These are phyloP conservation scores for Schizopora paradoxa DNA, from an alignment of 1,284 basidiomycete genomes.

Conservation along the genomic window DNA sequence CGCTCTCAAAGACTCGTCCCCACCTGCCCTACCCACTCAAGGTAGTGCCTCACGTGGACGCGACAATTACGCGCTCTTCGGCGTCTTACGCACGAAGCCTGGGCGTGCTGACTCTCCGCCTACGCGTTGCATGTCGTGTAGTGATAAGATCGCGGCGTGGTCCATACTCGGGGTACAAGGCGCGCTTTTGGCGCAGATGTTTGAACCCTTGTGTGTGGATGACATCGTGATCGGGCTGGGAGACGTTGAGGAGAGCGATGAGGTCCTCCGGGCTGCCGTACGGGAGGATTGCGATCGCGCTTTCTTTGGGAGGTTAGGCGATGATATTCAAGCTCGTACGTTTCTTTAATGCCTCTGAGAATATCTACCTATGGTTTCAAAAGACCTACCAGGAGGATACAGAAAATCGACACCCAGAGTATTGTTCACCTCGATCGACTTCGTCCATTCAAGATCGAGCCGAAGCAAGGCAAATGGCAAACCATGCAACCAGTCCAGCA, in stretches of 20 bases:
- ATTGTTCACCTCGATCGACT: slow-evolving; percentile 51
- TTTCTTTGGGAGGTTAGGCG: slow-evolving; percentile 46
- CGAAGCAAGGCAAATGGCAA: slow-evolving; percentile 27
- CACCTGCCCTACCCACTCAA: slow-evolving; percentile 32
- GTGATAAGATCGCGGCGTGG: slow-evolving; percentile 88
- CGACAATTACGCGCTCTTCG: slow-evolving; percentile 67
- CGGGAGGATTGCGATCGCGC: slow-evolving; percentile 57
- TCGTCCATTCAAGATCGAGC: slow-evolving; percentile 51
- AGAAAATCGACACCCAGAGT: slow-evolving; percentile 44
- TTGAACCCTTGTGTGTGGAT: slow-evolving; percentile 62
- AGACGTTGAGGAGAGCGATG: slow-evolving; percentile 39
- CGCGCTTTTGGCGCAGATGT: slow-evolving; percentile 53
- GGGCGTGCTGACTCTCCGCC: slow-evolving; percentile 81
- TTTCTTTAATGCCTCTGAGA: slow-evolving; percentile 4
- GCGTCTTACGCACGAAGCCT: slow-evolving; percentile 84
- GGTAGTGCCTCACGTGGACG: slow-evolving; percentile 62
- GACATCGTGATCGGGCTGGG: slow-evolving; percentile 71
- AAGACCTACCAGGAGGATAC: slow-evolving; percentile 43
- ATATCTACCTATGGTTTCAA: slow-evolving; percentile 7
- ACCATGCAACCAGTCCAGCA: slow-evolving; percentile 41
- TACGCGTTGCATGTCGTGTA: slow-evolving; percentile 81
- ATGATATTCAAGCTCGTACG: slow-evolving; percentile 31
- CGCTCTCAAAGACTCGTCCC: slow-evolving; percentile 50
- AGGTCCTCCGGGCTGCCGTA: slow-evolving; percentile 36
- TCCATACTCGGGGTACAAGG: slow-evolving; percentile 81